Percentiles rank a stretch among this genome's conserved stretches.
phyloP scores from a whole-genome alignment of 345 rosid genomes.

The Ceriops decandra region DNA sequence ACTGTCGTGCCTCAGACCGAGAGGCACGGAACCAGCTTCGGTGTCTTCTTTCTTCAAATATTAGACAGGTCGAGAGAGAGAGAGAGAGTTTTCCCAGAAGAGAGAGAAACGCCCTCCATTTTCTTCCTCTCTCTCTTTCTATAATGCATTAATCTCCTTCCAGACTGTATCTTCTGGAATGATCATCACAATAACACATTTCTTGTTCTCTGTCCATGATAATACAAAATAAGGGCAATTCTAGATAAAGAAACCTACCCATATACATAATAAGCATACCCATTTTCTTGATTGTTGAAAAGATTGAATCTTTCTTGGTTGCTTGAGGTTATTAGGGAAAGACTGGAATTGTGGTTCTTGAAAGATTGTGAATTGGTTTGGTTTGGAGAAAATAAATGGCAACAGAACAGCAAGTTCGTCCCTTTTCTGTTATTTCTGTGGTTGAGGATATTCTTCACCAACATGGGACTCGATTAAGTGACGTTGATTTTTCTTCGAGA shows the following conservation, averaged over 20 bases:
- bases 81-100: not conserved
- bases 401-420: constrained; percentile 38
- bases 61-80: constrained; percentile 23
- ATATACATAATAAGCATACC: not conserved
- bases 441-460: constrained; percentile 79
- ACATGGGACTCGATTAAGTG: constrained; percentile 39
- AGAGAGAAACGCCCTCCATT: not conserved
- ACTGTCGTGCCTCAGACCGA: constrained; percentile 31
- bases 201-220: not conserved
- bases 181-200: constrained; percentile 4
- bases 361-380: constrained; percentile 1
- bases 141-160: not conserved
- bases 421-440: constrained; percentile 57
- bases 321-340: constrained; percentile 2
- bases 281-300: constrained; percentile 11
- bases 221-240: not conserved
- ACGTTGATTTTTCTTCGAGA: constrained; percentile 43
- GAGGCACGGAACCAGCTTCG: constrained; percentile 72
- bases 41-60: constrained; percentile 41
- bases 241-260: not conserved
- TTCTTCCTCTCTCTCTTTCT: constrained; percentile 23
- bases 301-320: constrained; percentile 4
- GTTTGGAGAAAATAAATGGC: constrained; percentile 35
- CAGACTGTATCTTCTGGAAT: not conserved
- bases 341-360: not conserved